Evolutionary conservation across 2,329 filamentous ascomycete genomes (phyloP).

Genomic region (Fusarium mexicanum): DNA sequence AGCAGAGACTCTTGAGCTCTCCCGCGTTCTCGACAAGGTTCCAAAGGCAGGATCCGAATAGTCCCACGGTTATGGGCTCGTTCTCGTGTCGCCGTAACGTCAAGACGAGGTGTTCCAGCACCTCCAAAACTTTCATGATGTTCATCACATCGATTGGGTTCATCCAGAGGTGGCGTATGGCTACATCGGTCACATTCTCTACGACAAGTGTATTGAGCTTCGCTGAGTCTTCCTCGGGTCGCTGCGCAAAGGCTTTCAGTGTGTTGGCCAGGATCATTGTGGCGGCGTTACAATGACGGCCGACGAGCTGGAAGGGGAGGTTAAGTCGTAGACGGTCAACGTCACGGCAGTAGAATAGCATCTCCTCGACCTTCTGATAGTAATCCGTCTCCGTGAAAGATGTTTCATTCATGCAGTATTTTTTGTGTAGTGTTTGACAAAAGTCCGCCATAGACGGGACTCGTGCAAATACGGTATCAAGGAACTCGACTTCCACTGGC

Average conservation of each 20-base stretch:
- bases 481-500: conserved; percentile 60
- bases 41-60: conserved; percentile 60
- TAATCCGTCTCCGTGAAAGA: conserved; percentile 63
- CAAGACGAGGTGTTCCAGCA: conserved; percentile 57
- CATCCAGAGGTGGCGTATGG: conserved; percentile 59
- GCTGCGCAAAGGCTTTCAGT: conserved; percentile 57
- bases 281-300: conserved; percentile 55
- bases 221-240: conserved; percentile 56
- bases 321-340: conserved; percentile 59
- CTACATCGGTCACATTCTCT: conserved; percentile 60
- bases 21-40: conserved; percentile 58
- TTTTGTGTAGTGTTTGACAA: conserved; percentile 54
- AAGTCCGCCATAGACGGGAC: conserved; percentile 59
- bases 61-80: conserved; percentile 45
- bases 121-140: conserved; percentile 54
- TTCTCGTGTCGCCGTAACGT: conserved; percentile 57
- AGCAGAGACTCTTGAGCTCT: conserved; percentile 57
- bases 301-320: conserved; percentile 62
- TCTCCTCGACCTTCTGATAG: conserved; percentile 50
- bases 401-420: conserved; percentile 59
- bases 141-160: conserved; percentile 63
- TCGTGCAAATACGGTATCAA: conserved; percentile 57
- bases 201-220: conserved; percentile 58
- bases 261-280: conserved; percentile 64
- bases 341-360: conserved; percentile 57